Evolutionary conservation across 2,329 filamentous ascomycete genomes (phyloP).

Genomic region (Penicillium expansum): DNA sequence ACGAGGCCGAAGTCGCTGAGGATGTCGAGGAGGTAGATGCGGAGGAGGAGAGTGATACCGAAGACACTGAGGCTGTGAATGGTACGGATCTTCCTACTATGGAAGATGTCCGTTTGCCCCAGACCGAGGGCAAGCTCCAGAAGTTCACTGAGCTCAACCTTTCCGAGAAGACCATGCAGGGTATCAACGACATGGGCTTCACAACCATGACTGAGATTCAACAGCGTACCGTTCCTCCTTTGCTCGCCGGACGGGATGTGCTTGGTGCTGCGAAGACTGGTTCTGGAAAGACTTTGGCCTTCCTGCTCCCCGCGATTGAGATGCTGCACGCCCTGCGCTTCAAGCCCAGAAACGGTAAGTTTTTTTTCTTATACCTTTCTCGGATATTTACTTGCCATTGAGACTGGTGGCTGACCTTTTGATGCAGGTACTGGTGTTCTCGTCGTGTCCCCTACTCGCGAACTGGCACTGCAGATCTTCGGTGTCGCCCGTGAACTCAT

Average conservation of each 20-base stretch:
- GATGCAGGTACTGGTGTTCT: conserved; percentile 72
- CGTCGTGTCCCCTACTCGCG: conserved; percentile 87
- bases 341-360: conserved; percentile 79
- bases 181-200: conserved; percentile 88
- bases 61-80: conserved; percentile 11
- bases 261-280: conserved; percentile 95
- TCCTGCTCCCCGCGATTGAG: conserved; percentile 90
- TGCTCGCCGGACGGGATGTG: conserved; percentile 86
- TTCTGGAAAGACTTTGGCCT: conserved; percentile 91
- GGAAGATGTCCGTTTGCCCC: conserved; percentile 55
- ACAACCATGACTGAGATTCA: conserved; percentile 96
- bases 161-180: conserved; percentile 83
- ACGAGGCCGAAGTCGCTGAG: conserved; percentile 23
- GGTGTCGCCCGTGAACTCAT: conserved; percentile 91
- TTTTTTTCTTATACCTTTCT: not conserved
- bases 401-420: conserved; percentile 7
- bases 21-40: conserved; percentile 32
- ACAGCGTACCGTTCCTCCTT: conserved; percentile 77
- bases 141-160: conserved; percentile 80
- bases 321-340: conserved; percentile 87
- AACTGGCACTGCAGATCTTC: conserved; percentile 93
- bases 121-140: conserved; percentile 60
- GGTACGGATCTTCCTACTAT: conserved; percentile 53
- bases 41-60: conserved; percentile 30
- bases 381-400: not conserved